Evolutionary conservation across 1,139 yeast species (phyloP).

Genomic region (Hansenula anomala): DNA sequence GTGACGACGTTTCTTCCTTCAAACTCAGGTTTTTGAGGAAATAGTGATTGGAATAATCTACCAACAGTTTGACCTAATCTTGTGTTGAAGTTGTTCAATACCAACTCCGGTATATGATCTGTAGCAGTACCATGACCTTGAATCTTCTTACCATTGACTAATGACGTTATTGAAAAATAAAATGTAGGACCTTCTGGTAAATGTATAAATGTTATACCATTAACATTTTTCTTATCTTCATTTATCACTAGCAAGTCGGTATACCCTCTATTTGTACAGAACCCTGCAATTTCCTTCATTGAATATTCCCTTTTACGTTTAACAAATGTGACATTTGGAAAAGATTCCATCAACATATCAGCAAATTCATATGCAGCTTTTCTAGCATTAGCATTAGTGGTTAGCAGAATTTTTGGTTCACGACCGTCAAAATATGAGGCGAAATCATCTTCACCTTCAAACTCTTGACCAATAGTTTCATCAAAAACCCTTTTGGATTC

Average conservation of each 20-base stretch:
- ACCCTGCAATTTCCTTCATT: constrained; percentile 81
- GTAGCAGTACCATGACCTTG: constrained; percentile 90
- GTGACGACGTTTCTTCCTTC: constrained; percentile 96
- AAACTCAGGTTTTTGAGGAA: constrained; percentile 90
- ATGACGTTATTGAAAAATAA: constrained; percentile 81
- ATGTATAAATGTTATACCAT: constrained; percentile 88
- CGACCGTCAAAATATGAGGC: constrained; percentile 56
- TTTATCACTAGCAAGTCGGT: constrained; percentile 86
- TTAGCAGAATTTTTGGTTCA: constrained; percentile 79
- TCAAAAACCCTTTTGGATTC: constrained; percentile 87
- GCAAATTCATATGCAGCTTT: constrained; percentile 90
- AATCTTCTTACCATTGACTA: constrained; percentile 69
- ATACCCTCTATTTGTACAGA: constrained; percentile 75
- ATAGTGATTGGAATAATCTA: constrained; percentile 81
- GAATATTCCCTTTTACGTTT: constrained; percentile 81
- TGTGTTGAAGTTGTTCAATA: constrained; percentile 87
- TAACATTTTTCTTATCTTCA: constrained; percentile 89
- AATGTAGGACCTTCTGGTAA: constrained; percentile 94
- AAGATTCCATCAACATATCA: constrained; percentile 73
- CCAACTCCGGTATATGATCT: constrained; percentile 84
- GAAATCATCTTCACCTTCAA: constrained; percentile 82
- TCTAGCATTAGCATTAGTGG: constrained; percentile 84
- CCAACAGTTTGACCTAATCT: constrained; percentile 92
- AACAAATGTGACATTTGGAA: constrained; percentile 83
- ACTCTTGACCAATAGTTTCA: constrained; percentile 63